phyloP scores from a whole-genome alignment of 148 eudicot species.

The Chenopodium formosanum region DNA sequence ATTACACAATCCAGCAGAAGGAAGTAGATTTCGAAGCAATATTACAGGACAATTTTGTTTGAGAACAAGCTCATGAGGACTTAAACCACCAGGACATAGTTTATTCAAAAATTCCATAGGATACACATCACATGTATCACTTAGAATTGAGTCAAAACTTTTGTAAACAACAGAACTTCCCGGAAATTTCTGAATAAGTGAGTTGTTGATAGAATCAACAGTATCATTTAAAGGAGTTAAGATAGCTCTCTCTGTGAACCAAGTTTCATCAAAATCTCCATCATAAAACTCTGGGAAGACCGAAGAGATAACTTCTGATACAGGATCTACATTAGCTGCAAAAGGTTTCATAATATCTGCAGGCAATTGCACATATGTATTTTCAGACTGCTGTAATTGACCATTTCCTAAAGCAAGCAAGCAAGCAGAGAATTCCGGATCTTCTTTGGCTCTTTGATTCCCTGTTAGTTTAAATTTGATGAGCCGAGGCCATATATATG shows the following conservation, averaged over 20 bases:
- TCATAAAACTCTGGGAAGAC: not conserved
- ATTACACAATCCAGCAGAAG: conserved; percentile 14
- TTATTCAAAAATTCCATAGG: conserved; percentile 15
- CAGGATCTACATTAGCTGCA: too few species aligned
- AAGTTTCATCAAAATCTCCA: too few species aligned
- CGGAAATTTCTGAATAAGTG: not conserved
- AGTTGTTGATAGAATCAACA: conserved; percentile 1
- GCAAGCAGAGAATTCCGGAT: not conserved
- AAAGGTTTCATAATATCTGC: not conserved
- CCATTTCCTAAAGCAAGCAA: not conserved
- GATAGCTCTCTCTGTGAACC: not conserved
- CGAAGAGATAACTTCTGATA: not conserved
- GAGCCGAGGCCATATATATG: not conserved
- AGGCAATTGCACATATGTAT: not conserved
- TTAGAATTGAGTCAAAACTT: not conserved
- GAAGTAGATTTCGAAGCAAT: conserved; percentile 8
- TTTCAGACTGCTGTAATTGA: not conserved
- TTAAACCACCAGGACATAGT: conserved; percentile 11
- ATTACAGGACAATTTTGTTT: conserved; percentile 14
- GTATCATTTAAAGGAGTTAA: not conserved
- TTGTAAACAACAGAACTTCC: not conserved
- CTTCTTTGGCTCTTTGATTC: not conserved
- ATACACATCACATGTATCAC: not conserved
- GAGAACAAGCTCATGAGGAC: conserved; percentile 9
- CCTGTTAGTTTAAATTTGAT: not conserved